phyloP scores from a whole-genome alignment of 140 eudicot species.

The Erigeron philadelphicus region DNA sequence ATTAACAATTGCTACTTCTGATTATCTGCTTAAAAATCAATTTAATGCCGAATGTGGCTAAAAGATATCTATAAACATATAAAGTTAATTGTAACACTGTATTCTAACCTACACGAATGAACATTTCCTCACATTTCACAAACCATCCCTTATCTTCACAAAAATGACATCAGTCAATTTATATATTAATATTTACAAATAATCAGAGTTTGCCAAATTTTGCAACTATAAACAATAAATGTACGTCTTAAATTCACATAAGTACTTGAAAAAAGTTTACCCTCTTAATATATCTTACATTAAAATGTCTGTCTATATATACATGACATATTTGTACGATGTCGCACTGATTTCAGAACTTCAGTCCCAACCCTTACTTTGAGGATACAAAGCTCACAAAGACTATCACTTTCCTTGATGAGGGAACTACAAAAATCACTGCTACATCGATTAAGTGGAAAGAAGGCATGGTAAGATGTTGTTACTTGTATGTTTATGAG shows the following conservation, averaged over 20 bases:
- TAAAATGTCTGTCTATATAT: not conserved
- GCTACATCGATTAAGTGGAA: constrained; percentile 93
- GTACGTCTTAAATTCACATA: not conserved
- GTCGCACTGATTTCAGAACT: constrained; percentile 41
- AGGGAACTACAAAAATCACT: constrained; percentile 63
- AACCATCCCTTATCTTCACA: no score
- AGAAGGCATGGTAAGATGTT: constrained; percentile 67
- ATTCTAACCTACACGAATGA: no score
- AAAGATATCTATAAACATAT: no score
- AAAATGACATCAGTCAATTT: no score
- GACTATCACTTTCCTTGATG: constrained; percentile 75
- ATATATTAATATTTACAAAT: no score
- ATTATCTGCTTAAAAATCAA: no score
- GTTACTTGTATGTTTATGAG: not conserved
- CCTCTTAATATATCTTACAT: not conserved
- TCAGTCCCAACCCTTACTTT: constrained; percentile 71
- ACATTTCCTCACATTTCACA: no score
- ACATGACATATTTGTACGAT: not conserved
- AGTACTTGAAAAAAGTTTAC: not conserved
- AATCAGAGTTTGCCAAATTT: no score
- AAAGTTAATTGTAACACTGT: no score
- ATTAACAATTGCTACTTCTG: no score
- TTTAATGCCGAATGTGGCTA: no score
- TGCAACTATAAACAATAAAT: no score
- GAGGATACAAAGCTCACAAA: constrained; percentile 78